Evolutionary conservation across 805 yeast genomes (phyloP).

Genomic region (Lipomyces yamanashiensis): DNA sequence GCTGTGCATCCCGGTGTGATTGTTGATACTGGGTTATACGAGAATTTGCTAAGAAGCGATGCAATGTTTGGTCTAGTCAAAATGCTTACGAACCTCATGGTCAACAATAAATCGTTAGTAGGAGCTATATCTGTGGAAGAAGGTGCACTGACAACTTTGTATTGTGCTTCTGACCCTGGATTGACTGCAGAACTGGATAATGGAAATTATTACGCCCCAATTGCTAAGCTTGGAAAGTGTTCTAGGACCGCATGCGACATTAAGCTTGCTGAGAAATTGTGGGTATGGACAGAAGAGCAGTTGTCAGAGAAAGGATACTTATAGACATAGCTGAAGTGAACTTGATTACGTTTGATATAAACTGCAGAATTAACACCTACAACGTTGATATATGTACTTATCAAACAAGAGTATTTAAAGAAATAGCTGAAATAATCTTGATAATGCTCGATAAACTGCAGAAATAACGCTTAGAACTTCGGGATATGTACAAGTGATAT

Average conservation of each 20-base stretch:
- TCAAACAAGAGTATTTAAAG: too few species aligned
- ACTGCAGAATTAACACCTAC: too few species aligned
- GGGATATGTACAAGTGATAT: background rate
- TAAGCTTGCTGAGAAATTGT: slow-evolving; percentile 20
- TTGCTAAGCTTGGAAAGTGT: slow-evolving; percentile 19
- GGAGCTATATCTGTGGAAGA: slow-evolving; percentile 27
- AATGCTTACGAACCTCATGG: background rate
- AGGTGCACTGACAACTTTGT: slow-evolving; percentile 29
- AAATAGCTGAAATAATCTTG: too few species aligned
- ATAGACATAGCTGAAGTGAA: background rate
- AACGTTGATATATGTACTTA: too few species aligned
- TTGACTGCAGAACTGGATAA: slow-evolving; percentile 23
- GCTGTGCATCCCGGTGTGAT: slow-evolving; percentile 37
- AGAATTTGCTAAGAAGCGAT: background rate
- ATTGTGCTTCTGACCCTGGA: slow-evolving; percentile 22
- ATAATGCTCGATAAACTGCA: too few species aligned
- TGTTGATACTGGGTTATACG: slow-evolving; percentile 25
- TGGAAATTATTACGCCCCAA: slow-evolving; percentile 27
- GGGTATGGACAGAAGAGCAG: slow-evolving; percentile 30
- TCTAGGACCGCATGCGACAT: slow-evolving; percentile 10
- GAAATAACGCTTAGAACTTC: background rate
- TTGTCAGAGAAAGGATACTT: slow-evolving; percentile 22
- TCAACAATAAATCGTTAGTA: background rate
- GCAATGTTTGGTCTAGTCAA: slow-evolving; percentile 18
- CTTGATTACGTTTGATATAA: too few species aligned